Evolutionary conservation across 2,329 filamentous ascomycete species (phyloP), one percentile per base, ranked within the genome.

Genomic region (Monosporascus sp.): DNA sequence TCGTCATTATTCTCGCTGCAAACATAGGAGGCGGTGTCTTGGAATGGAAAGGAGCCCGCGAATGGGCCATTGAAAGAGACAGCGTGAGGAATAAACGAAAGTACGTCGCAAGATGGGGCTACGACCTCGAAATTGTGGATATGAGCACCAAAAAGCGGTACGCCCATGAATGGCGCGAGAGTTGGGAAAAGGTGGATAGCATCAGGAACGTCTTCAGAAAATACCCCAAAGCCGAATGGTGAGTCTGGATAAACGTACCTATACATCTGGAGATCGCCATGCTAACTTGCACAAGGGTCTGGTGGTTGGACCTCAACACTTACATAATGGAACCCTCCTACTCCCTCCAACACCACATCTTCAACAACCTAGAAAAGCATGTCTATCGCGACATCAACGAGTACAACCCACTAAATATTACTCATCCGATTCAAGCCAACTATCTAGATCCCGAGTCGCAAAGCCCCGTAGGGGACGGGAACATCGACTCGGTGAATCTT

Each of bases 121-220:
- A 99, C 70, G 88, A 97, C 57, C 77, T 99, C 54, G 94, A 99
- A 70, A 88, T 97, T 67, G 90, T 96, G 61, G 95, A 99, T 70
- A 96, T 99, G 92, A 93, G 91, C 75, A 96, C 92, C 51, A 96
- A 97, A 81, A 97, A 97, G 75, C 86, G 92, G 60, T 99, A 99
- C 69, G 93, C 94, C 27, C 94, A 99, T 73, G 94, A 99, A 73
- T 99, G 94, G 94, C 84, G 94, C 65, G 94, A 99, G 74, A 95
- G 93, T 70, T 99, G 94, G 94, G 94, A 99, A 74, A 99, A 97
- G 77, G 92, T 97, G 56, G 94, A 99, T 70, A 90, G 90, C 43
- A 85, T 99, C 64, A 85, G 93, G 56, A 89, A 90, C 56, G 86
- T 88, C 45, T 86, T 99, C 80, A 83, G 86, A 68, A 97, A 97